Base-by-base conservation (phyloP, 106 monocot genomes). In the Vanilla planifolia region DNA sequence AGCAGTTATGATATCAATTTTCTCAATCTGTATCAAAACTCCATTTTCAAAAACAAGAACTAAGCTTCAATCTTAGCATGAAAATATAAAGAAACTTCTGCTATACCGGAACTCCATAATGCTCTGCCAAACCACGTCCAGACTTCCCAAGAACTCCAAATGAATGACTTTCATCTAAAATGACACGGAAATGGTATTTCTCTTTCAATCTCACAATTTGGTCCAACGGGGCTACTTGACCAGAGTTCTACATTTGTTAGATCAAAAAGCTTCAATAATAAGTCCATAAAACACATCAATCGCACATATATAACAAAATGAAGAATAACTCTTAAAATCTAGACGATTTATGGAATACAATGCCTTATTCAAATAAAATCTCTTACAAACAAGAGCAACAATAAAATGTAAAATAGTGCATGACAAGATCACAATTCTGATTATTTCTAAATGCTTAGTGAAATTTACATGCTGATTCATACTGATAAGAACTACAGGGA, bases 1-100 rank as follows among this genome's bases (percentile, higher is more conserved):
- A 40, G 96, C 91, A 13, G 96, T 98, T 48, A 98, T 98, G 56
- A 91, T 98, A 71, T 98, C 96, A 67, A 98, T 84, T 63, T 98
- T 98, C 29, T 88, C 87, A 73, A 98, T 70, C 91, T 98, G 64
- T 59, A 75, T 11, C 23, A 35, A 34, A 57, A 57, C 5, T 57
- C 16, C 35, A 6, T n/a, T 57, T 8, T 7, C 8, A 57, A 2
- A 15, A 57, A 57, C 7, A 57, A 34, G 11, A n/a, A n/a, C n/a
- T n/a, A 5, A 37, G n/a, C n/a, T n/a, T n/a, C n/a, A n/a, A n/a
- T n/a, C n/a, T n/a, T n/a, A n/a, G n/a, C n/a, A n/a, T n/a, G n/a
- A 35, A 10, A 19, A 35, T 15, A 35, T 20, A 15, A 25, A 68
- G 42, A 41, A 44, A 26, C 3, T 29, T 8, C 22, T 5, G 33